Base-by-base conservation (phyloP, 1,284 basidiomycete genomes). In the Apiotrichum veenhuisii region DNA sequence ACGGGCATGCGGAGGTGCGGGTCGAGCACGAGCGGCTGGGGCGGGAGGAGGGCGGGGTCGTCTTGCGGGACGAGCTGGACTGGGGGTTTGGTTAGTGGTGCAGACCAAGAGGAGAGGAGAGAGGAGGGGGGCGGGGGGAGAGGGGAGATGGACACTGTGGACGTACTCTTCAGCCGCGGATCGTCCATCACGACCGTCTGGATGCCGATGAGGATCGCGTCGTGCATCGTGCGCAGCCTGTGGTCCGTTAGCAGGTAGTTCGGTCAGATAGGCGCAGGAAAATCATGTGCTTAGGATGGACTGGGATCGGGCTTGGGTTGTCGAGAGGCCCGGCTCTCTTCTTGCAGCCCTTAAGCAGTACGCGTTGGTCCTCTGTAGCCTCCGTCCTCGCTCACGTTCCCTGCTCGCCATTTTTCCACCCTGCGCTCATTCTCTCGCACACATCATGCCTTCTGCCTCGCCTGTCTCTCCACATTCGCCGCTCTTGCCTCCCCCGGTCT, bases 161-260 rank as follows among this genome's bases (percentile, higher is more conserved):
- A 74, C 85, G 63, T 66, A 91, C 93, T 87, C 70, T 94, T 96
- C 23, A 98, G 80, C 67, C 95, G 88, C 12, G 95, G 95, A 73
- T 98, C 83, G 68, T 98, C 95, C 65, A 91, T 91, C 47, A 92
- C 75, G 14, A 91, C 85, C 0, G 95, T 98, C 5, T 89, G 89
- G 42, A 95, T 84, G 7, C 95, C 95, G 43, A 98, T 82, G 30
- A 98, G 78, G 61, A 98, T 97, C 11, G 84, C 91, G 70, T 96
- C 90, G 76, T 98, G 94, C 82, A 92, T 84, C 0, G 88, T 82
- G 62, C 91, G 81, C 82, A 92, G 84, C 86, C 88, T 91, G 62
- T 14, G 22, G 23, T 57, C 43, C 53, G 54, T 20, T 42, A 7
- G n/a, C 41, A 23, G 1, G 9, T 20, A 14, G 36, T 26, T 30